Conservation (phyloP, 345 rosid species). For the Capsella bursapastoris region DNA sequence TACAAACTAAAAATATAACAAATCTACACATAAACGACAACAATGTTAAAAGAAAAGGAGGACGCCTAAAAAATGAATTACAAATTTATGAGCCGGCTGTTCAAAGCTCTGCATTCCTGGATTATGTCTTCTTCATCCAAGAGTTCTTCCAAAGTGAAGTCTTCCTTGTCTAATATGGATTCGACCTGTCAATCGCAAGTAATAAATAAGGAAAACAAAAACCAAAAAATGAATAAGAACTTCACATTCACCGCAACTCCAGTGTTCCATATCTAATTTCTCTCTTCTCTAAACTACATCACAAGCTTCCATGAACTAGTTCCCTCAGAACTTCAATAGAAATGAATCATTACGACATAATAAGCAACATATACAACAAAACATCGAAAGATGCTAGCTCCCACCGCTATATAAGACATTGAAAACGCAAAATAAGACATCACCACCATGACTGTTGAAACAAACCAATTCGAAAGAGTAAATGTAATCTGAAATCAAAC, state of each 20-base stretch:
- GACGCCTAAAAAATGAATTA: slow-evolving; percentile 50
- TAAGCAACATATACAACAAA: too few species aligned
- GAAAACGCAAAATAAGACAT: slow-evolving; percentile 2
- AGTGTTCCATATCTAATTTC: not conserved
- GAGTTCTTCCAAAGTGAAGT: slow-evolving; percentile 92
- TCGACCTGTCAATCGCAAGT: slow-evolving; percentile 67
- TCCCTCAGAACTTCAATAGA: not conserved
- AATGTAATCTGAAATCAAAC: slow-evolving; percentile 3
- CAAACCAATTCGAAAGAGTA: slow-evolving; percentile 5
- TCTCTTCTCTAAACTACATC: slow-evolving; percentile 8
- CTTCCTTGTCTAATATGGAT: slow-evolving; percentile 86
- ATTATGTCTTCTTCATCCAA: slow-evolving; percentile 98
- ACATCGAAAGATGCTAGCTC: not conserved
- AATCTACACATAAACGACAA: slow-evolving; percentile 33
- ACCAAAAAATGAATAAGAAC: not conserved
- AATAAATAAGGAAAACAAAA: slow-evolving; percentile 1
- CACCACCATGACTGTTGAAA: not conserved
- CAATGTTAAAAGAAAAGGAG: not conserved
- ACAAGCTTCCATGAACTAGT: slow-evolving; percentile 12
- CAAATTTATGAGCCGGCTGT: slow-evolving; percentile 97
- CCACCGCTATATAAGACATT: not conserved
- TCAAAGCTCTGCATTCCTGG: slow-evolving; percentile 99
- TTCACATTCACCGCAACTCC: not conserved
- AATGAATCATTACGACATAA: not conserved
- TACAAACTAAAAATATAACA: slow-evolving; percentile 10